phyloP scores from a whole-genome alignment of 345 rosid genomes.

The Lumnitzera littorea region DNA sequence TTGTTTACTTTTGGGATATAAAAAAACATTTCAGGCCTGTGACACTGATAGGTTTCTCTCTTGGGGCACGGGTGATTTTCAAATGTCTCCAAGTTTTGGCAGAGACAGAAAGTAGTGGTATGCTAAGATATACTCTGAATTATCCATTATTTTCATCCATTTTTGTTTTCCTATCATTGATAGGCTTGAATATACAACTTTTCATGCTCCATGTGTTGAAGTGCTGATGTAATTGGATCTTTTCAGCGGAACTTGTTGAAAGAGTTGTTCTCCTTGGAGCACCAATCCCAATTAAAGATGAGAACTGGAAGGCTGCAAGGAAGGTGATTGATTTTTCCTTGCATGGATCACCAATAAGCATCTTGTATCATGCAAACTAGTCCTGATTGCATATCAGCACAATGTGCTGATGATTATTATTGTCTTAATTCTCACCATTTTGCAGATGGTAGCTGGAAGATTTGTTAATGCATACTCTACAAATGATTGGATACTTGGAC shows the following conservation, averaged over 20 bases:
- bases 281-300: slow-evolving; percentile 65
- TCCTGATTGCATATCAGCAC: neutral
- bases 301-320: slow-evolving; percentile 83
- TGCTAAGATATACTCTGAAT: slow-evolving; percentile 4
- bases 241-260: slow-evolving; percentile 83
- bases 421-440: slow-evolving; percentile 10
- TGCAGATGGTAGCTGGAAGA: slow-evolving; percentile 96
- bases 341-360: neutral
- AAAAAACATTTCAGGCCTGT: slow-evolving; percentile 58
- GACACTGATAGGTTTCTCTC: slow-evolving; percentile 84
- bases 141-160: neutral
- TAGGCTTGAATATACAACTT: neutral
- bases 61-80: slow-evolving; percentile 88
- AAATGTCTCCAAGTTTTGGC: slow-evolving; percentile 84
- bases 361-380: neutral
- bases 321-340: slow-evolving; percentile 39
- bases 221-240: slow-evolving; percentile 10
- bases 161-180: slow-evolving; percentile 1
- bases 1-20: slow-evolving; percentile 2
- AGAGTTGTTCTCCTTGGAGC: slow-evolving; percentile 93
- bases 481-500: slow-evolving; percentile 89
- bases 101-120: slow-evolving; percentile 72
- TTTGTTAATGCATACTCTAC: slow-evolving; percentile 86
- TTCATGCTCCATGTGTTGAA: neutral
- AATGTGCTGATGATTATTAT: neutral